Percentiles rank a stretch among this genome's conserved stretches.
phyloP scores from a whole-genome alignment of 139 green algal genomes.

The Chlorella sp. region DNA sequence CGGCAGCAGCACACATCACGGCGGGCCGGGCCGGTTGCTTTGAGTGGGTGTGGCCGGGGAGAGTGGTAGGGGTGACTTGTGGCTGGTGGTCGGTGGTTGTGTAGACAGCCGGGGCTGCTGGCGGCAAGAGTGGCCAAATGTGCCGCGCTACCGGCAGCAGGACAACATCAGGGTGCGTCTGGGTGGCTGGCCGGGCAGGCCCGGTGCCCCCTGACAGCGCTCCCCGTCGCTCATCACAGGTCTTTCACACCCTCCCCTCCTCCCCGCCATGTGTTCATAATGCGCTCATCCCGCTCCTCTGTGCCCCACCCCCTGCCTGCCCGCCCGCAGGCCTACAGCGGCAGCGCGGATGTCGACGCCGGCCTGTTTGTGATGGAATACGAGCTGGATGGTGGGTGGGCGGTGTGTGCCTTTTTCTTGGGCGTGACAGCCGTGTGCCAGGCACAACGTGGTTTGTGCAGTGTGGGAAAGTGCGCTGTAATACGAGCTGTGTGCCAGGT shows the following conservation, averaged over 20 bases:
- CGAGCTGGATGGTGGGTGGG: slow-evolving; percentile 40
- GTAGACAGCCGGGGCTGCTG: slow-evolving; percentile 62
- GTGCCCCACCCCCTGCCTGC: background rate
- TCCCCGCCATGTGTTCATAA: background rate
- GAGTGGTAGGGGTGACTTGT: no score
- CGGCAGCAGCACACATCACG: no score
- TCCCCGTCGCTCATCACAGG: background rate
- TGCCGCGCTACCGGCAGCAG: slow-evolving; percentile 52
- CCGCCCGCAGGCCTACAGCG: slow-evolving; percentile 34
- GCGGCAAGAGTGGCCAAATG: slow-evolving; percentile 57
- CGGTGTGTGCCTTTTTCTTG: background rate
- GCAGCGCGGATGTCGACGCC: slow-evolving; percentile 25
- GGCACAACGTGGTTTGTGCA: no score
- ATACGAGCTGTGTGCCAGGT: no score
- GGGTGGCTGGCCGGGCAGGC: no score
- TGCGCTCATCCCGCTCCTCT: background rate
- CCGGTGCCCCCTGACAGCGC: no score
- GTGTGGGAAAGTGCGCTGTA: no score
- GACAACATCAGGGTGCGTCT: slow-evolving; percentile 54
- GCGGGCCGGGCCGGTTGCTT: no score
- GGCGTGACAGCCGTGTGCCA: background rate
- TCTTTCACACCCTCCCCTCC: no score
- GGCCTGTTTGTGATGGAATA: slow-evolving; percentile 53
- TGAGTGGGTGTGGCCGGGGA: no score
- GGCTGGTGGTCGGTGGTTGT: slow-evolving; percentile 42